Conservation (phyloP, 768 basidiomycete species). For the Boletus reticulatus region DNA sequence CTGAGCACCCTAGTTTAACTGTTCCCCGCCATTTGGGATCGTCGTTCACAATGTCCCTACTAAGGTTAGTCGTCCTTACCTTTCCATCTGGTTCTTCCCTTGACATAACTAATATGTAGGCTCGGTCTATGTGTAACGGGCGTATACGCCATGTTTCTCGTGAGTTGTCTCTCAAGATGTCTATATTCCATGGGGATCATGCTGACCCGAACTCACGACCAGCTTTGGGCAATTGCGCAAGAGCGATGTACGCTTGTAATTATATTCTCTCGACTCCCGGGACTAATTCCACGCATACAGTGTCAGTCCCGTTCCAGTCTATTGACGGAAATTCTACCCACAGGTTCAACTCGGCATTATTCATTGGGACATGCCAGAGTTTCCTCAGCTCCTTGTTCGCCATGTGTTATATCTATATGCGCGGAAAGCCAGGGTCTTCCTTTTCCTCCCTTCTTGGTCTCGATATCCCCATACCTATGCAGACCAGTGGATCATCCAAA, state of each 20-base stretch:
- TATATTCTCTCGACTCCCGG: neutral
- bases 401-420: conserved; percentile 67
- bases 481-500: conserved; percentile 21
- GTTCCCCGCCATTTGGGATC: too few species aligned
- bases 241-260: conserved; percentile 67
- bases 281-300: conserved; percentile 35
- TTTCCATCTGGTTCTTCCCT: neutral
- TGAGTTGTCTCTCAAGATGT: conserved; percentile 35
- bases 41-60: conserved; percentile 17
- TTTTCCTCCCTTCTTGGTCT: conserved; percentile 64
- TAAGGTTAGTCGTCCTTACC: conserved; percentile 17
- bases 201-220: conserved; percentile 5
- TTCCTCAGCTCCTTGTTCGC: conserved; percentile 74
- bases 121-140: conserved; percentile 77
- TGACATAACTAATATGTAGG: conserved; percentile 32
- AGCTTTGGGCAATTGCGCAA: conserved; percentile 94
- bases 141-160: conserved; percentile 92
- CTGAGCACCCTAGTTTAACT: neutral
- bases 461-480: conserved; percentile 27
- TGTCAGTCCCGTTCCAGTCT: conserved; percentile 81
- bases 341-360: conserved; percentile 83
- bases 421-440: conserved; percentile 53
- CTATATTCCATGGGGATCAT: neutral
- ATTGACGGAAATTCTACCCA: conserved; percentile 58
- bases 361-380: conserved; percentile 85